Conservation (phyloP, 352 stramenopile genomes). For the Phytopythium aichiense region DNA sequence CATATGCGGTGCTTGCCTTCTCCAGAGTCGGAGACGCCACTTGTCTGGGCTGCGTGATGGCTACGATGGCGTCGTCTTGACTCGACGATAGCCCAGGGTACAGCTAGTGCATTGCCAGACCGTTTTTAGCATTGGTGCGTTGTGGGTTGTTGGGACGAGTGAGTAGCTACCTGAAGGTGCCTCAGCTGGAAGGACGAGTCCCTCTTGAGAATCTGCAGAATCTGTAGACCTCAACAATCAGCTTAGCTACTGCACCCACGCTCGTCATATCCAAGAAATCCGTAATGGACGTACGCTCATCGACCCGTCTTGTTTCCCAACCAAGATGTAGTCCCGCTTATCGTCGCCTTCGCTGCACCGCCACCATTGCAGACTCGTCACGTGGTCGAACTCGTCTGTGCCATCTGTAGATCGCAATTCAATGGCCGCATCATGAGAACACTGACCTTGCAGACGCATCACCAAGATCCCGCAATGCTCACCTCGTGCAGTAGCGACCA, state of each 20-base stretch:
- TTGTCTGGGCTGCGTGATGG: slow-evolving; percentile 19
- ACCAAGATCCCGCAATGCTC: neutral
- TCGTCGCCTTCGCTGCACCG: slow-evolving; percentile 2
- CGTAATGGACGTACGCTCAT: slow-evolving; percentile 21
- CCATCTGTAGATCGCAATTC: neutral
- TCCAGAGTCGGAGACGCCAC: neutral
- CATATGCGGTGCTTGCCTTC: slow-evolving; percentile 8
- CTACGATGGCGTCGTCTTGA: slow-evolving; percentile 23
- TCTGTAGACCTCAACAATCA: slow-evolving; percentile 5
- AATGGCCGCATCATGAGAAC: neutral
- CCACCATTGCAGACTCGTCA: slow-evolving; percentile 22
- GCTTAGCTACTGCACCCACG: neutral
- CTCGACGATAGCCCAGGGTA: slow-evolving; percentile 28
- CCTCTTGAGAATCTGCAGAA: slow-evolving; percentile 14
- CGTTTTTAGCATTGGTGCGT: neutral
- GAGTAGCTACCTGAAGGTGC: neutral
- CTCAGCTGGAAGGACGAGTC: neutral
- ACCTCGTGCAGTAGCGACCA: slow-evolving; percentile 19
- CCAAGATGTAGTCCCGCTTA: slow-evolving; percentile 27
- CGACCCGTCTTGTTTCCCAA: slow-evolving; percentile 30
- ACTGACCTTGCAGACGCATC: neutral
- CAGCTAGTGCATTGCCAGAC: slow-evolving; percentile 15
- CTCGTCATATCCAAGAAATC: neutral
- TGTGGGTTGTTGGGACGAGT: neutral
- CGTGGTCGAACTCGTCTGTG: neutral